Conservation (phyloP, 768 basidiomycete species). For the Fomitopsis pulvina region DNA sequence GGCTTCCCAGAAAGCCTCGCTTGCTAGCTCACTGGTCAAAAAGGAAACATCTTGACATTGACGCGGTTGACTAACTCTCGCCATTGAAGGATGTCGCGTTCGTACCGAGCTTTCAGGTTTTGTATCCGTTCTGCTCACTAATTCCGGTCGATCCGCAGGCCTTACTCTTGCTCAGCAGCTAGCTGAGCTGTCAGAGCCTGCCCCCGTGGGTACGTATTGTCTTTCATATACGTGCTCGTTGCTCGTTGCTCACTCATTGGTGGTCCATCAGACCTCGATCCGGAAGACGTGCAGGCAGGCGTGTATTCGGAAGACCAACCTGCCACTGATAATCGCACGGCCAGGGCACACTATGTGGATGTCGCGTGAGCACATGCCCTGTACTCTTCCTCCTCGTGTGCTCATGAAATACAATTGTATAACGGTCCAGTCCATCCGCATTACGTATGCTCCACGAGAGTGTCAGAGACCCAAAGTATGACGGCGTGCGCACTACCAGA, state of each 20-base stretch:
- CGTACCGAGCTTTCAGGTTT: background rate
- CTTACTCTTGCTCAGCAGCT: constrained; percentile 76
- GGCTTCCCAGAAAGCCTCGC: background rate
- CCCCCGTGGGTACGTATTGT: constrained; percentile 52
- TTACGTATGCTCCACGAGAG: constrained; percentile 61
- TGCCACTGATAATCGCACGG: constrained; percentile 28
- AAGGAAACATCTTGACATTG: background rate
- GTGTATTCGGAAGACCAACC: constrained; percentile 36
- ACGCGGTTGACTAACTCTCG: background rate
- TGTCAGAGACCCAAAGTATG: constrained; percentile 74
- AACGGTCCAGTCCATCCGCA: constrained; percentile 50
- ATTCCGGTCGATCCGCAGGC: constrained; percentile 23
- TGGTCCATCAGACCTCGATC: constrained; percentile 67
- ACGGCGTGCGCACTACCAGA: constrained; percentile 58
- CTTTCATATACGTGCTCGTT: constrained; percentile 7
- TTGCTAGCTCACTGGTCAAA: background rate
- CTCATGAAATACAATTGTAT: background rate
- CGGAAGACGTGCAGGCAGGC: constrained; percentile 54
- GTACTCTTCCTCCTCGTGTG: background rate
- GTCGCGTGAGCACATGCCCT: constrained; percentile 57
- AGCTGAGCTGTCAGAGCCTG: constrained; percentile 66
- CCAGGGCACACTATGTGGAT: constrained; percentile 75
- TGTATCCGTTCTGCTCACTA: constrained; percentile 3
- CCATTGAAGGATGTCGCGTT: constrained; percentile 2
- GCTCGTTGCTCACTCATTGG: constrained; percentile 8